These are phyloP conservation scores for Phytophthora meadii DNA, from an alignment of 352 stramenopile genomes.

Conservation along the genomic window DNA sequence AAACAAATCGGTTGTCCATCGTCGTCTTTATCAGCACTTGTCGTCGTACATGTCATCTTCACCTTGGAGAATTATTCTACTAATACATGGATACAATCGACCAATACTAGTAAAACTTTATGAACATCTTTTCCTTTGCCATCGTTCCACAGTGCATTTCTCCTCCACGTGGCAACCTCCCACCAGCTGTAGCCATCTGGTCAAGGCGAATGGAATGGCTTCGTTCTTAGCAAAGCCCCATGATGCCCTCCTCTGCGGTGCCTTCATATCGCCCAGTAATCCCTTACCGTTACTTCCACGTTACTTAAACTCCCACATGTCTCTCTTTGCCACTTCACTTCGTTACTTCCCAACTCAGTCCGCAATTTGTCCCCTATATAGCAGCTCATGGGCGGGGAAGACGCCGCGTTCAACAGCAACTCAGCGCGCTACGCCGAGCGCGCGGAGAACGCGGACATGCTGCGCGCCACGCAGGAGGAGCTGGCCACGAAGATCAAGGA, in stretches of 20 bases:
- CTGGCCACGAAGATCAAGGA: conserved; percentile 80
- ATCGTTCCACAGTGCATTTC: neutral
- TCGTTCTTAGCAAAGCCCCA: neutral
- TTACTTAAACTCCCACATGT: too few relatives aligned
- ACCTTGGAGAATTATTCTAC: too few relatives aligned
- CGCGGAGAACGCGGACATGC: conserved; percentile 62
- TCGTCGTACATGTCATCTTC: neutral
- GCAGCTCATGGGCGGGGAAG: conserved; percentile 11
- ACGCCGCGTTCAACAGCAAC: conserved; percentile 66
- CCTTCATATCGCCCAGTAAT: neutral
- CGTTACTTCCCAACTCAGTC: conserved; percentile 12
- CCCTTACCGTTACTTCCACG: too few relatives aligned
- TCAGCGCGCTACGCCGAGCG: conserved; percentile 70
- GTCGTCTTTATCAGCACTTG: neutral
- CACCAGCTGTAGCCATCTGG: conserved; percentile 9
- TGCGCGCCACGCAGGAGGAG: conserved; percentile 81
- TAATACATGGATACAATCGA: neutral
- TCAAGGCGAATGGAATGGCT: neutral
- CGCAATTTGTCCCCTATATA: neutral
- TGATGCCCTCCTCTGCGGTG: neutral
- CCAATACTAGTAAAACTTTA: neutral
- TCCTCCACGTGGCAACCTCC: neutral
- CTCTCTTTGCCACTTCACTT: conserved; percentile 2
- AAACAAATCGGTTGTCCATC: neutral
- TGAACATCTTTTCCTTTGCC: neutral